Percentiles rank a stretch among this genome's conserved stretches.
These are phyloP conservation scores for Penicillium sp. DNA, from an alignment of 2,329 filamentous ascomycete genomes.

Conservation along the genomic window DNA sequence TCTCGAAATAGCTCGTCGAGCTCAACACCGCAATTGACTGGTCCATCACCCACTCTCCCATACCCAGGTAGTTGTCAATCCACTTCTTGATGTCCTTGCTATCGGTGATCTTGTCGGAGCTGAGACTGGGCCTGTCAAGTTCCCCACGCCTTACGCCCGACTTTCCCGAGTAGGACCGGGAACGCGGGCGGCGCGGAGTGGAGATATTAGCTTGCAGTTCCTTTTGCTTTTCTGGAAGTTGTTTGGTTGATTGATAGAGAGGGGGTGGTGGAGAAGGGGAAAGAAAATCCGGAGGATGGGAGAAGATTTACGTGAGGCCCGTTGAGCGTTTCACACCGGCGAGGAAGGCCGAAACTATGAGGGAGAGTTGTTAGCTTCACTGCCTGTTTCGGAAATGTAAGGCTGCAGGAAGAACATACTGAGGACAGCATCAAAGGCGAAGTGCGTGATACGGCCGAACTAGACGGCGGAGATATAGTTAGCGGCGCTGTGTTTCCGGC, in stretches of 20 bases:
- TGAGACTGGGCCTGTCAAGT: conserved; percentile 69
- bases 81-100: conserved; percentile 83
- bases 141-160: conserved; percentile 34
- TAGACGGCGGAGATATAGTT: conserved; percentile 49
- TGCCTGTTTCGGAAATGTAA: background rate
- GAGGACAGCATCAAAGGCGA: conserved; percentile 93
- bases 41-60: conserved; percentile 98
- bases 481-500: background rate
- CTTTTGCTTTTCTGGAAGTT: background rate
- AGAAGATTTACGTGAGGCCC: conserved; percentile 84
- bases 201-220: conserved; percentile 31
- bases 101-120: conserved; percentile 82
- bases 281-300: conserved; percentile 25
- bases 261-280: conserved; percentile 16
- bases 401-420: conserved; percentile 59
- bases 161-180: background rate
- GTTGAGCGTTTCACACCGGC: conserved; percentile 97
- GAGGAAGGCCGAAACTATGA: conserved; percentile 86
- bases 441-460: conserved; percentile 92
- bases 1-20: conserved; percentile 87
- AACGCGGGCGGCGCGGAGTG: conserved; percentile 33
- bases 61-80: conserved; percentile 90
- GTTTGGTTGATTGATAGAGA: background rate
- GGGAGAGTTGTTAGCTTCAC: conserved; percentile 1
- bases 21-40: conserved; percentile 91